Base-by-base conservation (phyloP, 2,329 filamentous ascomycete genomes). In the Phoma sp. region DNA sequence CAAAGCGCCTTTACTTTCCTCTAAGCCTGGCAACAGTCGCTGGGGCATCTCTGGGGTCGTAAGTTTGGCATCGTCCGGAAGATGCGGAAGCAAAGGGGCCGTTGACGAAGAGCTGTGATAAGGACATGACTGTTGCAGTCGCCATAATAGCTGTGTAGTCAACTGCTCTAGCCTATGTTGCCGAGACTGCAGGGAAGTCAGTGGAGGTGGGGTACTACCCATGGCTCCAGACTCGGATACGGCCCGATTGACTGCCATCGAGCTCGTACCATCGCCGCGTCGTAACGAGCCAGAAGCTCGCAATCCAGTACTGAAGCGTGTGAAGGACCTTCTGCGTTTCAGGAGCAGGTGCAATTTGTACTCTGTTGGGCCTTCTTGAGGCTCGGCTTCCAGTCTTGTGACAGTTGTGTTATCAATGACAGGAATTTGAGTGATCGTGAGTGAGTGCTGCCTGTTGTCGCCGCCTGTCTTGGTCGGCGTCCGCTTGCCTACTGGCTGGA, bases 301-400 rank as follows among this genome's bases (percentile, higher is more conserved):
- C 35, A 75, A 75, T 9, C 80, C 80, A 1, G 91, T 96, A 61
- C 86, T 93, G 71, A 88, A 88, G 29, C 82, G 84, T 32, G 81
- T 82, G 73, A 93, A 96, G 6, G 84, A 85, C 57, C 91, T 84
- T 53, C 93, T 84, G 13, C 89, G 87, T 32, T 92, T 86, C 46
- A 97, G 79, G 6, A 98, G 82, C 5, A 99, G 80, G 76, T 98
- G 95, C 38, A 99, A 78, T 75, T 99, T 99, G 78, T 99, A 99
- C 76, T 99, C 95, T 0, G 91, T 96, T 14, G 95, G 92, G 0
- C 95, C 95, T 59, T 96, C 89, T 70, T 98, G 93, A 5, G 93
- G 93, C 73, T 99, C 95, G 10, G 93, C 88, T 59, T 93, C 88
- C 13, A 99, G 79, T 67, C 88, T 91, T 39, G 87, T 89, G 40